phyloP scores from a whole-genome alignment of 1,139 yeast species.

The Geotrichum phurueaensis region DNA sequence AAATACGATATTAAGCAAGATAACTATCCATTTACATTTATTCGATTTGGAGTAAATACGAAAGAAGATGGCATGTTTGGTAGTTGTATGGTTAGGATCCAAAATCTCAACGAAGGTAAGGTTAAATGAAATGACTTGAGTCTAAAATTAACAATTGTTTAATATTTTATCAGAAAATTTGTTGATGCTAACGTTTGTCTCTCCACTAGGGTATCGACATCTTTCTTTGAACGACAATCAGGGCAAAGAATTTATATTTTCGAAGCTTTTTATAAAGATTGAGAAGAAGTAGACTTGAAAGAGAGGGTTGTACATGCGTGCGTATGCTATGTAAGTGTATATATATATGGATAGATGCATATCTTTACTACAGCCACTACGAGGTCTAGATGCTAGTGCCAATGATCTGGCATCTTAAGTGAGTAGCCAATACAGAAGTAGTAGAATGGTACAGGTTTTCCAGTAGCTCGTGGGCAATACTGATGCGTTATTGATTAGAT shows the following conservation, averaged over 20 bases:
- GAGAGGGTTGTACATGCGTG: background rate
- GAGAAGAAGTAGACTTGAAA: background rate
- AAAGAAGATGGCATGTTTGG: slow-evolving; percentile 49
- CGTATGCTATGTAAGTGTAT: no score
- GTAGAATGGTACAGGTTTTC: no score
- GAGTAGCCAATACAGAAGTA: no score
- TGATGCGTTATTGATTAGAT: no score
- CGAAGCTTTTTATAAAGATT: slow-evolving; percentile 59
- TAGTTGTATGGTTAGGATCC: slow-evolving; percentile 46
- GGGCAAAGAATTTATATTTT: slow-evolving; percentile 78
- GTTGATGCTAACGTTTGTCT: background rate
- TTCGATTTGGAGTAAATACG: slow-evolving; percentile 43
- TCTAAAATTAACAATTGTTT: background rate
- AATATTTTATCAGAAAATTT: no score
- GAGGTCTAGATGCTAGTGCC: background rate
- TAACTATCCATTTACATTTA: slow-evolving; percentile 44
- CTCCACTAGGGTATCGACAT: slow-evolving; percentile 55
- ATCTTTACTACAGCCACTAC: background rate
- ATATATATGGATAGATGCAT: no score
- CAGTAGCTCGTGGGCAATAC: no score
- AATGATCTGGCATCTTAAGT: background rate
- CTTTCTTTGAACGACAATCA: slow-evolving; percentile 64
- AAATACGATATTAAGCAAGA: slow-evolving; percentile 41
- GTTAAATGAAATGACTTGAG: background rate
- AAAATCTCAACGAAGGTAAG: slow-evolving; percentile 50